A percentile compares a stretch with the other conserved stretches of the same genome.
These are phyloP conservation scores for Alectoria sarmentosa DNA, from an alignment of 495 filamentous ascomycete genomes.

Conservation along the genomic window DNA sequence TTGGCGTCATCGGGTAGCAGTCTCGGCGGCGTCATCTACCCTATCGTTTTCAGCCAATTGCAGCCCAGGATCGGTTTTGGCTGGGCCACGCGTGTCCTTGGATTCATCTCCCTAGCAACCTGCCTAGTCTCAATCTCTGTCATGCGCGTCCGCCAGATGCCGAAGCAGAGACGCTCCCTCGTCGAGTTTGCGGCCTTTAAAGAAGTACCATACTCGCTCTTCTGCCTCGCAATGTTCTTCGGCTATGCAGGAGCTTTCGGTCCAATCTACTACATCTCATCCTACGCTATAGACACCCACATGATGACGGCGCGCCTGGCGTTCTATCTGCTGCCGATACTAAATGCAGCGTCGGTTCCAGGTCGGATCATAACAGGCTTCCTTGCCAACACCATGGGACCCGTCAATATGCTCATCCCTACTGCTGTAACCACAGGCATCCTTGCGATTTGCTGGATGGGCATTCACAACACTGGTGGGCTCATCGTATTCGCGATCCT, in stretches of 20 bases:
- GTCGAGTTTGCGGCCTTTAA: slow-evolving; percentile 41
- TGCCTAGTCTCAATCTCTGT: neutral
- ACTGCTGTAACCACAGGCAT: neutral
- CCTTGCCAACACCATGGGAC: neutral
- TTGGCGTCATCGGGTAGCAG: neutral
- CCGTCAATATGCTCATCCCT: neutral
- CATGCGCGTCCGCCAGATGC: neutral
- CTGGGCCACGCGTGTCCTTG: neutral
- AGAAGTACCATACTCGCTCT: slow-evolving; percentile 36
- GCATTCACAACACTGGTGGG: neutral
- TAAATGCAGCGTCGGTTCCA: neutral
- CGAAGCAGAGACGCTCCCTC: slow-evolving; percentile 39
- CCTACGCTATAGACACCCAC: slow-evolving; percentile 46
- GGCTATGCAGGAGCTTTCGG: slow-evolving; percentile 62
- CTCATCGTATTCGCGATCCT: neutral
- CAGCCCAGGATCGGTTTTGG: neutral
- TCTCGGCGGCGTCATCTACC: neutral
- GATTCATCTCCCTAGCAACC: neutral
- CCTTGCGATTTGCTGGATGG: neutral
- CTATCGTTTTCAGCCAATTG: neutral
- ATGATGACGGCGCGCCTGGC: slow-evolving; percentile 32
- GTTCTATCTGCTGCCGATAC: neutral
- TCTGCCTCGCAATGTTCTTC: slow-evolving; percentile 41
- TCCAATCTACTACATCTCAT: slow-evolving; percentile 62
- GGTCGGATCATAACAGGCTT: neutral